These are phyloP conservation scores for Colletotrichum sp. DNA, from an alignment of 2,329 filamentous ascomycete genomes.

Conservation along the genomic window DNA sequence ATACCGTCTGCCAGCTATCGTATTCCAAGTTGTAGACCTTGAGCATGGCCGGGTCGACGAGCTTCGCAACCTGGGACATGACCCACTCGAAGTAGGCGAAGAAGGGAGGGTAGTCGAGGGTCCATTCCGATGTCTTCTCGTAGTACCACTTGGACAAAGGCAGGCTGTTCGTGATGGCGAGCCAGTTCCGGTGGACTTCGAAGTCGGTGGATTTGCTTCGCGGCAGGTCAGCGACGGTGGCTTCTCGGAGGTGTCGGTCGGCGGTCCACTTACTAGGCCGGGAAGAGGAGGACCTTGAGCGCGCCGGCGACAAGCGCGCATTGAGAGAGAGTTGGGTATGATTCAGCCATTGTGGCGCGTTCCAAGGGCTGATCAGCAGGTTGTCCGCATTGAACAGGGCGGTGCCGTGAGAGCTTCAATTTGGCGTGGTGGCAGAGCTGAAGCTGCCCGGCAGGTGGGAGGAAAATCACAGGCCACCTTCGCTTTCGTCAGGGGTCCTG, in stretches of 20 bases:
- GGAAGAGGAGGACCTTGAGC: slow-evolving; percentile 90
- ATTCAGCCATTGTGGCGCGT: slow-evolving; percentile 69
- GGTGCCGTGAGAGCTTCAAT: slow-evolving; percentile 13
- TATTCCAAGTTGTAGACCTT: slow-evolving; percentile 81
- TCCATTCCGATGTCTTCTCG: slow-evolving; percentile 99
- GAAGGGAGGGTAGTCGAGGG: slow-evolving; percentile 97
- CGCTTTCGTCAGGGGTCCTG: slow-evolving; percentile 9
- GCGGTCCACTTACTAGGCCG: slow-evolving; percentile 77
- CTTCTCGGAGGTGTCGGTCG: background rate
- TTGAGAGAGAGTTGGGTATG: slow-evolving; percentile 87
- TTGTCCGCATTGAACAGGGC: slow-evolving; percentile 20
- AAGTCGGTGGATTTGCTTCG: slow-evolving; percentile 97
- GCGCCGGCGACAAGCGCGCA: slow-evolving; percentile 85
- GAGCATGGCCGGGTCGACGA: slow-evolving; percentile 83
- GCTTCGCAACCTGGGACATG: slow-evolving; percentile 79
- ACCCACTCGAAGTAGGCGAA: slow-evolving; percentile 97
- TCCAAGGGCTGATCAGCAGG: background rate
- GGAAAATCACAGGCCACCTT: slow-evolving; percentile 18
- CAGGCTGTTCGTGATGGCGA: slow-evolving; percentile 91
- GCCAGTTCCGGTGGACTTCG: slow-evolving; percentile 98
- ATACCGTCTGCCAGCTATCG: slow-evolving; percentile 91
- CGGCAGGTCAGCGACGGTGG: slow-evolving; percentile 17
- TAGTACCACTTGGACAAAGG: slow-evolving; percentile 92
- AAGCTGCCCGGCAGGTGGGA: background rate
- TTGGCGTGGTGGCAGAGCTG: background rate